Base-by-base conservation (phyloP, 441 rosid species). In the Biscutella laevigata region DNA sequence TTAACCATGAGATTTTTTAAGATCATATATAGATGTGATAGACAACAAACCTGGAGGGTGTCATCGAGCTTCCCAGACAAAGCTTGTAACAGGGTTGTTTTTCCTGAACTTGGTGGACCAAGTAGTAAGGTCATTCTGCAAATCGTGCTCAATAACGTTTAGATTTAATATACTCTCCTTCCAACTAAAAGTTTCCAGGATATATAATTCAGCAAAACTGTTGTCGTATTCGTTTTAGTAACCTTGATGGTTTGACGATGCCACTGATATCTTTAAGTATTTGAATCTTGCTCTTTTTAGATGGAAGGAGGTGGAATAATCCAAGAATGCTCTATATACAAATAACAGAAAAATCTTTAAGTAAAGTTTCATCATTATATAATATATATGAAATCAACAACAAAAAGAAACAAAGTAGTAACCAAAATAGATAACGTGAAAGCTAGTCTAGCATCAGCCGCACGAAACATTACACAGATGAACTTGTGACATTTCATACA, bases 201-300 rank as follows among this genome's bases (percentile, higher is more conserved):
- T n/a, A 13, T 36, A 44, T 41, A 35, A 35, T 29, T 29, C n/a
- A 32, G 2, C 22, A 47, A 37, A 47, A 46, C 7, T 21, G 37
- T 7, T 12, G 12, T 3, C 4, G 9, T 57, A 38, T 30, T 48
- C 16, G 11, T 1, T 16, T 39, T 46, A n/a, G 1, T 38, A 50
- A 88, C 97, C 97, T 81, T 11, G 97, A 77, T 20, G 97, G 97
- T 61, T 73, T 83, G 45, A 81, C 47, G 29, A 83, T 66, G 28
- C 95, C 95, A 36, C 77, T 83, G 40, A 83, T 63, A 43, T 77
- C 73, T 41, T 72, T 60, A 58, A 86, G 88, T 47, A 86, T 86
- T 62, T 78, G 73, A 49, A 81, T 60, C 49, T 52, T 77, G 34
- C 69, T 82, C 67, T 77, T 86, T 56, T 78, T 86, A 17, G 90